phyloP scores from a whole-genome alignment of 345 rosid genomes.

The Eucalyptus marginata region DNA sequence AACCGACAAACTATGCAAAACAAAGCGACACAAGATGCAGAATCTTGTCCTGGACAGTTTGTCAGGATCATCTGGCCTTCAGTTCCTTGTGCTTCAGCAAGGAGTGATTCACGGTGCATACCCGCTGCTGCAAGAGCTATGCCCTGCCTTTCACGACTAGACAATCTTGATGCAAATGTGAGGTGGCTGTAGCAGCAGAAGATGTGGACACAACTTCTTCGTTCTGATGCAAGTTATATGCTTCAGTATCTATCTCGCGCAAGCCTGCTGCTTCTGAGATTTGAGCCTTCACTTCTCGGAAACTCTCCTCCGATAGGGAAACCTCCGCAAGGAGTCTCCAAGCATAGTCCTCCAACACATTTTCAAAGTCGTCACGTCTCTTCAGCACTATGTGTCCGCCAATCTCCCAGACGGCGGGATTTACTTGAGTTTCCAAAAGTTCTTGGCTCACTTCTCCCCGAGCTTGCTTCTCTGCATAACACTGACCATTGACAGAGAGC shows the following conservation, averaged over 20 bases:
- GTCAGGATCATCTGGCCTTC: background rate
- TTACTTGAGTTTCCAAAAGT: slow-evolving; percentile 34
- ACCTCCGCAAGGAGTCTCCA: slow-evolving; percentile 39
- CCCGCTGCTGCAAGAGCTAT: background rate
- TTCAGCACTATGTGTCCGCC: slow-evolving; percentile 44
- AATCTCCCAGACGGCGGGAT: slow-evolving; percentile 46
- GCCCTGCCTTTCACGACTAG: background rate
- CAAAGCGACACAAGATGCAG: background rate
- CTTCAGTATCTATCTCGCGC: background rate
- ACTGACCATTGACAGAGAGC: slow-evolving; percentile 1
- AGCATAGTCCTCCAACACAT: slow-evolving; percentile 30
- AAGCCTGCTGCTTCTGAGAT: slow-evolving; percentile 16
- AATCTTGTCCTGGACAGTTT: background rate
- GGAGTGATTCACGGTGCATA: background rate
- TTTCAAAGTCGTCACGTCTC: slow-evolving; percentile 25
- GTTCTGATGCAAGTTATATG: background rate
- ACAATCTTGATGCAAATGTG: background rate
- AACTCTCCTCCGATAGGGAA: slow-evolving; percentile 36
- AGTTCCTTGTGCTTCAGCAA: background rate
- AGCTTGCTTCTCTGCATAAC: slow-evolving; percentile 49
- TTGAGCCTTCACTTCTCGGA: slow-evolving; percentile 23
- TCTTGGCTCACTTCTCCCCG: slow-evolving; percentile 29
- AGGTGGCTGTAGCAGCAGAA: background rate
- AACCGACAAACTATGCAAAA: background rate
- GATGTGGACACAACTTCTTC: background rate